Conservation (phyloP, 2,329 filamentous ascomycete species). For the Talaromyces sp. region DNA sequence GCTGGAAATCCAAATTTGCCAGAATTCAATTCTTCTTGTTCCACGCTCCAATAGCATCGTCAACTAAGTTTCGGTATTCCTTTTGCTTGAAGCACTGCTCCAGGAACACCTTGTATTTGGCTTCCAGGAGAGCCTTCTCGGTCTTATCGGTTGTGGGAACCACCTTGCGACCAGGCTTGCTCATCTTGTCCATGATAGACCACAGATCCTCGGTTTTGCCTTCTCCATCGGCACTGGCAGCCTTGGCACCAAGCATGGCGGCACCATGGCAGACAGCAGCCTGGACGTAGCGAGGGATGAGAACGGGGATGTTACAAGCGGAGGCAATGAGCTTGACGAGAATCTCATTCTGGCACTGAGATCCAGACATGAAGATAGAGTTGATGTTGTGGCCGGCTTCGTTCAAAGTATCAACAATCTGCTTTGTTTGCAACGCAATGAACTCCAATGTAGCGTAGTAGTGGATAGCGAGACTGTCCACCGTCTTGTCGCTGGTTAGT, state of each 20-base stretch:
- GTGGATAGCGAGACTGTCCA: constrained; percentile 82
- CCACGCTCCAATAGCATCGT: constrained; percentile 56
- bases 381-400: constrained; percentile 77
- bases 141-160: constrained; percentile 67
- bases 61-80: constrained; percentile 73
- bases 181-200: constrained; percentile 97
- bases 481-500: constrained; percentile 77
- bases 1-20: not conserved
- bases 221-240: constrained; percentile 74
- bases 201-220: constrained; percentile 84
- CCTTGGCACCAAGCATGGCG: constrained; percentile 96
- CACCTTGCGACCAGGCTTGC: constrained; percentile 83
- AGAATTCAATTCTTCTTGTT: constrained; percentile 14
- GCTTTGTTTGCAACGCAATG: constrained; percentile 92
- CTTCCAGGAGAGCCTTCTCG: constrained; percentile 75
- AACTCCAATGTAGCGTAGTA: constrained; percentile 98
- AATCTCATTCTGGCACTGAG: constrained; percentile 92
- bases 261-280: constrained; percentile 97
- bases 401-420: constrained; percentile 96
- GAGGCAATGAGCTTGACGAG: constrained; percentile 90
- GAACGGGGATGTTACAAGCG: constrained; percentile 83
- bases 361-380: constrained; percentile 98
- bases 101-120: constrained; percentile 94
- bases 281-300: constrained; percentile 90
- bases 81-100: constrained; percentile 87